A percentile compares a stretch with the other conserved stretches of the same genome.
These are phyloP conservation scores for Chloranthus sessilifolius DNA, from an alignment of 164 flowering plant species.

Conservation along the genomic window DNA sequence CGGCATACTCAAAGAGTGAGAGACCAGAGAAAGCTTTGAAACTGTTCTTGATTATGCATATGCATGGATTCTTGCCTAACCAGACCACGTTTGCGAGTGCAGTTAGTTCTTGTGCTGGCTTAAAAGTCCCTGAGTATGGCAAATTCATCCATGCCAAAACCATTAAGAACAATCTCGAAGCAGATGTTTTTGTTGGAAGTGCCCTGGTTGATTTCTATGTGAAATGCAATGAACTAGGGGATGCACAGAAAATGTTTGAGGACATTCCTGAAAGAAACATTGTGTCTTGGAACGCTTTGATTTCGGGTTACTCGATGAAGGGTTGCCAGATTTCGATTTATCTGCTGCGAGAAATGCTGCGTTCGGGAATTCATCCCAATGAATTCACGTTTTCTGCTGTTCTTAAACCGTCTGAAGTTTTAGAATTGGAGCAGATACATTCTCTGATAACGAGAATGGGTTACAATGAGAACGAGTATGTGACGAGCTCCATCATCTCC, in stretches of 20 bases:
- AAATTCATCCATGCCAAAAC: constrained; percentile 50
- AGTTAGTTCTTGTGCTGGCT: constrained; percentile 40
- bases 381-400: constrained; percentile 56
- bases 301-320: constrained; percentile 41
- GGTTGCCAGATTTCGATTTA: constrained; percentile 18
- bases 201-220: constrained; percentile 70
- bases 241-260: constrained; percentile 46
- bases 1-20: constrained; percentile 35
- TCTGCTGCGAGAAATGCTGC: constrained; percentile 54
- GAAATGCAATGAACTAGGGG: constrained; percentile 41
- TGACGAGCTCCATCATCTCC: constrained; percentile 50
- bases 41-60: constrained; percentile 33
- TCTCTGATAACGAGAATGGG: constrained; percentile 51
- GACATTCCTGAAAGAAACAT: constrained; percentile 44
- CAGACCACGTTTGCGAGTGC: constrained; percentile 48
- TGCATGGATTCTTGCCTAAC: constrained; percentile 34
- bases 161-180: constrained; percentile 31
- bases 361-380: constrained; percentile 44
- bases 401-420: constrained; percentile 30
- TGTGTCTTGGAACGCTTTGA: constrained; percentile 74
- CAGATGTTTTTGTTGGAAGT: constrained; percentile 57
- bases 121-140: constrained; percentile 30
- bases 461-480: constrained; percentile 41
- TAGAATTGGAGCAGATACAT: constrained; percentile 60
- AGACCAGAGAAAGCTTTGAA: constrained; percentile 40